Conservation (phyloP, 2,329 filamentous ascomycete genomes). For the Thyridium curvatum region DNA sequence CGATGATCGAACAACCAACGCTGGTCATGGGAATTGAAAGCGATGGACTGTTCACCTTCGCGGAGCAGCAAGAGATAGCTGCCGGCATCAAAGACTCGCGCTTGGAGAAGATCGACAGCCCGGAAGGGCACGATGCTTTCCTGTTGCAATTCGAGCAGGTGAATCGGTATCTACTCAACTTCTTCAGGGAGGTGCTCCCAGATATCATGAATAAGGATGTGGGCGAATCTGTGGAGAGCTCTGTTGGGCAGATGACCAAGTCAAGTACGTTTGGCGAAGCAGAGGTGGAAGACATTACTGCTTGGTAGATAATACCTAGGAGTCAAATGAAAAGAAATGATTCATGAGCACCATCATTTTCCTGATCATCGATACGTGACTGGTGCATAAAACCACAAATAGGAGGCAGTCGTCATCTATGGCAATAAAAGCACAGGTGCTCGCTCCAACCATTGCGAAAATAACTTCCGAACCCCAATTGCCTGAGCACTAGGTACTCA, state of each 20-base stretch:
- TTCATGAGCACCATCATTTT: not conserved
- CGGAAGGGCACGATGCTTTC: conserved; percentile 95
- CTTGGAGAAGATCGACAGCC: conserved; percentile 83
- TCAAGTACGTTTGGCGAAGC: conserved; percentile 92
- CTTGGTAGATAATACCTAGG: conserved; percentile 56
- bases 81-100: conserved; percentile 70
- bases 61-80: conserved; percentile 90
- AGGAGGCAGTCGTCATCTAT: too few species aligned
- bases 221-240: conserved; percentile 37
- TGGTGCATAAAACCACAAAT: too few species aligned
- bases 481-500: too few species aligned
- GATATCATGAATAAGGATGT: conserved; percentile 75
- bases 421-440: too few species aligned
- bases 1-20: conserved; percentile 79
- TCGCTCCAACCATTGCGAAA: too few species aligned
- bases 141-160: conserved; percentile 96
- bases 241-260: conserved; percentile 63
- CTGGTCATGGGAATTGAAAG: conserved; percentile 92
- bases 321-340: not conserved
- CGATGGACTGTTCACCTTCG: conserved; percentile 94
- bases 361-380: too few species aligned
- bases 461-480: too few species aligned
- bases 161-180: conserved; percentile 78
- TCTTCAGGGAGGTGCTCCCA: conserved; percentile 74
- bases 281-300: conserved; percentile 93